Conservation (phyloP, 2,329 filamentous ascomycete species). For the Penicillium sp. region DNA sequence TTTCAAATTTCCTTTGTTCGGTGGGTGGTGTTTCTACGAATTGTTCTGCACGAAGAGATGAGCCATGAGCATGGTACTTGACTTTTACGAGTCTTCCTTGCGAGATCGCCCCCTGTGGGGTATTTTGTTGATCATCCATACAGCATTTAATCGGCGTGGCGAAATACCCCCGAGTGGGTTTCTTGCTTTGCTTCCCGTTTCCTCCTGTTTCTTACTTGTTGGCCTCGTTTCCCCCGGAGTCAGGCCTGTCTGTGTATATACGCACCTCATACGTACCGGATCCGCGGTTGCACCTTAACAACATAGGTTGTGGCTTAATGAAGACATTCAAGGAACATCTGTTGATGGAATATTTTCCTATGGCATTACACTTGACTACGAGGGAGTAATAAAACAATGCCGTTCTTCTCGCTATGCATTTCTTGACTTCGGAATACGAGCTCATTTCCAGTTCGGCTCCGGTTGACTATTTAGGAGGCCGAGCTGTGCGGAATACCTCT, state of each 20-base stretch:
- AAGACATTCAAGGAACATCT: background rate
- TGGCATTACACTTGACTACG: background rate
- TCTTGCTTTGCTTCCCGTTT: constrained; percentile 8
- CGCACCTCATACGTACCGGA: constrained; percentile 2
- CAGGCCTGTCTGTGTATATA: constrained; percentile 15
- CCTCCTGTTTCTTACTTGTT: constrained; percentile 7
- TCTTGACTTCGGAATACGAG: background rate
- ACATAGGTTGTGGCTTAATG: constrained; percentile 2
- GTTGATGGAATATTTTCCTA: background rate
- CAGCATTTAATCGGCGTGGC: constrained; percentile 27
- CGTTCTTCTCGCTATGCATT: no score
- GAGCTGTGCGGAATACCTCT: background rate
- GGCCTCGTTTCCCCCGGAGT: background rate
- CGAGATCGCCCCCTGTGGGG: background rate
- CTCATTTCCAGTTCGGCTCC: background rate
- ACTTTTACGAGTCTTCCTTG: constrained; percentile 16
- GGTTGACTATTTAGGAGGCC: background rate
- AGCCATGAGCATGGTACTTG: constrained; percentile 24
- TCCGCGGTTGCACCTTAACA: background rate
- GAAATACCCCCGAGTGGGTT: constrained; percentile 7
- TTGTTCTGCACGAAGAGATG: constrained; percentile 26
- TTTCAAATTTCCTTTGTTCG: constrained; percentile 18
- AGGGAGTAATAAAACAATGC: background rate
- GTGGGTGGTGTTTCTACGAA: constrained; percentile 13
- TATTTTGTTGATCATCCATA: constrained; percentile 15